phyloP scores from a whole-genome alignment of 2,329 filamentous ascomycete genomes.

The Fusarium sp. region DNA sequence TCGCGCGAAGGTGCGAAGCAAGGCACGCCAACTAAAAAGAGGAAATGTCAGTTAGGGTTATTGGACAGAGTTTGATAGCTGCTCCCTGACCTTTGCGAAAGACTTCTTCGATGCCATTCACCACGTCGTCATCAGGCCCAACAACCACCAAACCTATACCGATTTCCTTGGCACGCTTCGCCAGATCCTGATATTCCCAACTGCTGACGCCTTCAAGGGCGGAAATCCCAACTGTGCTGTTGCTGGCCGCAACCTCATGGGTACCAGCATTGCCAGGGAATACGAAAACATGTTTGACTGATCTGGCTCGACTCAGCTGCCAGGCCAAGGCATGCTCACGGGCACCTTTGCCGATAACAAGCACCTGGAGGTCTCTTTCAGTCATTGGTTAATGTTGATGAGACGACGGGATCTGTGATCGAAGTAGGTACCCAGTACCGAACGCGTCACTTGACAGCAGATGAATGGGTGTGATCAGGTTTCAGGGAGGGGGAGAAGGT shows the following conservation, averaged over 20 bases:
- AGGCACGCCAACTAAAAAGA: constrained; percentile 61
- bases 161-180: constrained; percentile 68
- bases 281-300: constrained; percentile 66
- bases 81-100: constrained; percentile 54
- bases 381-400: not conserved
- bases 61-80: not conserved
- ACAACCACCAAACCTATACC: constrained; percentile 75
- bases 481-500: not conserved
- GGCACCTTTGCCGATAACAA: constrained; percentile 78
- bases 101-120: constrained; percentile 76
- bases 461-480: no score
- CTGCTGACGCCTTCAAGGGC: constrained; percentile 60
- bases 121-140: constrained; percentile 77
- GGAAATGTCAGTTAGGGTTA: not conserved
- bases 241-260: constrained; percentile 13
- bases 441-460: not conserved
- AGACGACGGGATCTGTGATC: no score
- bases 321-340: constrained; percentile 81
- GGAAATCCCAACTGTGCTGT: constrained; percentile 60
- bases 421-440: not conserved
- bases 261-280: constrained; percentile 76
- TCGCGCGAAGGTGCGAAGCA: constrained; percentile 75
- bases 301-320: constrained; percentile 73
- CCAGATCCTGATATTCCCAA: constrained; percentile 70
- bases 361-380: constrained; percentile 50